phyloP scores from a whole-genome alignment of 1,139 yeast genomes.

The Debaryomyces sp. region DNA sequence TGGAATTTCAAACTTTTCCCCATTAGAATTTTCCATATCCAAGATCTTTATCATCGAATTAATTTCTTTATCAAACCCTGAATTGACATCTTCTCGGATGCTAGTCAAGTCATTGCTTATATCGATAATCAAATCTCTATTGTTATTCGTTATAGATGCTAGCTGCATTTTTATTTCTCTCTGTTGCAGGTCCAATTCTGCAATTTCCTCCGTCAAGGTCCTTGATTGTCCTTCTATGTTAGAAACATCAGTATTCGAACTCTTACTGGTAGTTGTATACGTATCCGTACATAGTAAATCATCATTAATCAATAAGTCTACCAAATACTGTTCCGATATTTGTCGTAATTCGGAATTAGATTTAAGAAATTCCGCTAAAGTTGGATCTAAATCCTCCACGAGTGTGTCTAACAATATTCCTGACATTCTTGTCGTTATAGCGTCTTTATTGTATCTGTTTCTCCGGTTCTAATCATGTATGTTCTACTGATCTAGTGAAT shows the following conservation, averaged over 20 bases:
- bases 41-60: constrained; percentile 20
- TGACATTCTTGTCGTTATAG: constrained; percentile 17
- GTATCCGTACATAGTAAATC: constrained; percentile 45
- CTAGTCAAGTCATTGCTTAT: constrained; percentile 34
- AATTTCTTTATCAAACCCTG: constrained; percentile 27
- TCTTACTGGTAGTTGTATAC: constrained; percentile 33
- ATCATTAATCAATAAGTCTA: constrained; percentile 40
- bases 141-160: constrained; percentile 36
- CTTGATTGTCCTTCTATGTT: constrained; percentile 14
- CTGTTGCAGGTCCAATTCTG: constrained; percentile 43
- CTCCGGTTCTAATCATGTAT: neutral
- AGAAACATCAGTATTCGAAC: constrained; percentile 1
- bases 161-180: constrained; percentile 34
- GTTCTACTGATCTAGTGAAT: neutral
- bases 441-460: neutral
- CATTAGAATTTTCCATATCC: constrained; percentile 9
- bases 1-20: neutral
- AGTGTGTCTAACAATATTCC: constrained; percentile 26
- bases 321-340: constrained; percentile 23
- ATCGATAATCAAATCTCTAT: constrained; percentile 45
- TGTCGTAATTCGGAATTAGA: constrained; percentile 16
- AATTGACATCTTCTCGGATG: constrained; percentile 25
- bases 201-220: constrained; percentile 49
- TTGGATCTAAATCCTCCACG: constrained; percentile 22
- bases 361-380: constrained; percentile 12